Percentiles rank a stretch among this genome's conserved stretches.
phyloP scores from a whole-genome alignment of 2,329 filamentous ascomycete species.

The Fusarium camptoceras region DNA sequence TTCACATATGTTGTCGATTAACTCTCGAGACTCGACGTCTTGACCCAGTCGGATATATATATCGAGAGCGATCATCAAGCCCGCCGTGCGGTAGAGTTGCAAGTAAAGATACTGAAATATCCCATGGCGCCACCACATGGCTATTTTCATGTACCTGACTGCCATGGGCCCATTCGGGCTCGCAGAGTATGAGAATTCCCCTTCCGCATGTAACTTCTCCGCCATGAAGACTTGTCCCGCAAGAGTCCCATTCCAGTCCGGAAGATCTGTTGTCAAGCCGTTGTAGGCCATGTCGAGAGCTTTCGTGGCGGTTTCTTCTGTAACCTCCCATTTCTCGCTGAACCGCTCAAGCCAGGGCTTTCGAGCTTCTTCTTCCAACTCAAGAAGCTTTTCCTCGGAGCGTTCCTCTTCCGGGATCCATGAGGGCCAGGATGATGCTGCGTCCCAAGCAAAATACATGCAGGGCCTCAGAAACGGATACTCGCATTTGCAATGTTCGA shows the following conservation, averaged over 20 bases:
- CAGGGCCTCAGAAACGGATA: slow-evolving; percentile 9
- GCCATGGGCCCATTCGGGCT: slow-evolving; percentile 24
- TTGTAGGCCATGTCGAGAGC: slow-evolving; percentile 23
- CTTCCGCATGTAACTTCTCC: slow-evolving; percentile 2
- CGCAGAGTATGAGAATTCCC: slow-evolving; percentile 1
- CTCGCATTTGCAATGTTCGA: not conserved
- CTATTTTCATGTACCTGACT: slow-evolving; percentile 6
- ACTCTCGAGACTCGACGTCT: not conserved
- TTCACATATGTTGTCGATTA: not conserved
- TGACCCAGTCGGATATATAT: not conserved
- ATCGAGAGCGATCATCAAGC: slow-evolving; percentile 22
- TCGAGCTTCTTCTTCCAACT: not conserved
- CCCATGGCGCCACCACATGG: slow-evolving; percentile 36
- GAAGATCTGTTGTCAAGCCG: not conserved
- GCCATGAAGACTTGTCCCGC: slow-evolving; percentile 7
- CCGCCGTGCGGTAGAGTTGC: slow-evolving; percentile 27
- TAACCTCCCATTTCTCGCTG: slow-evolving; percentile 6
- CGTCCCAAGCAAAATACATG: slow-evolving; percentile 22
- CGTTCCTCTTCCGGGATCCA: not conserved
- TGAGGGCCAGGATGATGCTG: slow-evolving; percentile 9
- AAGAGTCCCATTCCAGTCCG: slow-evolving; percentile 6
- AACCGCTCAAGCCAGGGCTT: slow-evolving; percentile 17
- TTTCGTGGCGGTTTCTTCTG: slow-evolving; percentile 13
- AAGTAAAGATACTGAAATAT: slow-evolving; percentile 28
- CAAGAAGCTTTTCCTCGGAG: not conserved